Base-by-base conservation (phyloP, 1,139 yeast species). In the Sugiyamaella neomexicana region DNA sequence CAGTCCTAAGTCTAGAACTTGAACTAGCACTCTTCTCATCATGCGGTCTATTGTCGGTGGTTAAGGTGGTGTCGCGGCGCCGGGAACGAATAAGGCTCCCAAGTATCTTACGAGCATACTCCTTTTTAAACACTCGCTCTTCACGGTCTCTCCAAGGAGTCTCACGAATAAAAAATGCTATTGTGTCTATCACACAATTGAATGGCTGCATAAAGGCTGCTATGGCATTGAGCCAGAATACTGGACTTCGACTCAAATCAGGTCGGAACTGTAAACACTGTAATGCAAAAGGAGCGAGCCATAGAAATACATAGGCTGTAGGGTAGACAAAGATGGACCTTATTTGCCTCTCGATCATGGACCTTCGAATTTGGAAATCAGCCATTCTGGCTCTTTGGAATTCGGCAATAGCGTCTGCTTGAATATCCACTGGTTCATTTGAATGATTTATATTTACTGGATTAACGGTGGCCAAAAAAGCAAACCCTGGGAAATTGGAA, bases 241-340 rank as follows among this genome's bases (percentile, higher is more conserved):
- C 75, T 0, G 86, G 83, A 0, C 79, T 77, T 74, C 77, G 1
- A 7, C 37, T 20, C 12, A 51, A 40, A 60, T 59, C 49, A 73
- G 61, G 57, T 20, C 52, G 48, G 37, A 57, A 55, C 67, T 83
- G 88, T 6, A 88, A 76, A 48, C 82, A 75, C 64, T 86, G 87
- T 40, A 83, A 77, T n/a, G 85, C 79, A 58, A 89, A 80, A 0
- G 97, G 97, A 61, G 88, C 85, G 13, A 85, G 67, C 96, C 97
- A 89, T 48, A 89, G 72, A 41, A 87, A 75, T 54, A 87, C 76
- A 68, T 89, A 90, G 1, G 96, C 87, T 41, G 86, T 73, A 1
- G 97, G 97, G 68, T 90, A 90, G 41, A 90, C 77, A 68, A 90
- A 89, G 50, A 90, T 85, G 16, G 86, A 78, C 61, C 83, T 83